phyloP scores from a whole-genome alignment of 805 yeast genomes.

The Teunomyces aglyptinius region DNA sequence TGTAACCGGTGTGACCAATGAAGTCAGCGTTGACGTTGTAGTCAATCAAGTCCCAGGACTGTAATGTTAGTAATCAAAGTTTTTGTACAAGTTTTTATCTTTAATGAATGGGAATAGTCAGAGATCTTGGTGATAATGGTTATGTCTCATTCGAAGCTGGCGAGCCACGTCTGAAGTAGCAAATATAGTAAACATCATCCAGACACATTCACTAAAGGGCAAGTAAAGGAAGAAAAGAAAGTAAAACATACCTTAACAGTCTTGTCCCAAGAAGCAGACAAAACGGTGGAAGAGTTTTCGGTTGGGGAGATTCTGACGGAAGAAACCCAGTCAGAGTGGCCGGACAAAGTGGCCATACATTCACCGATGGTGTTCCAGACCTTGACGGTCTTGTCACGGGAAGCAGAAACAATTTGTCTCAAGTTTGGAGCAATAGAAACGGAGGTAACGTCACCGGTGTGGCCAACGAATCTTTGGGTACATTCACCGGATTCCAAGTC shows the following conservation, averaged over 20 bases:
- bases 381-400: conserved; percentile 98
- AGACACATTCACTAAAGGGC: conserved; percentile 15
- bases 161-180: conserved; percentile 96
- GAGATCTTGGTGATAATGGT: conserved; percentile 96
- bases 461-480: conserved; percentile 95
- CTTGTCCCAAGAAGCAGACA: conserved; percentile 99
- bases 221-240: conserved; percentile 8
- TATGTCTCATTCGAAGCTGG: conserved; percentile 86
- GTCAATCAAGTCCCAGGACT: conserved; percentile 93
- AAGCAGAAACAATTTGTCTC: conserved; percentile 97
- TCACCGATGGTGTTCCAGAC: conserved; percentile 99
- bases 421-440: conserved; percentile 95
- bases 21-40: conserved; percentile 90
- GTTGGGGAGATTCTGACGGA: conserved; percentile 96
- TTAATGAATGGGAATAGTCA: conserved; percentile 47
- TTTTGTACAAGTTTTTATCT: conserved; percentile 5
- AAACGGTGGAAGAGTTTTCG: conserved; percentile 65
- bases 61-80: conserved; percentile 48
- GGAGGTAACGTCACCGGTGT: conserved; percentile 95
- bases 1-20: conserved; percentile 99
- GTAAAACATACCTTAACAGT: conserved; percentile 89
- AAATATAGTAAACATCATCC: conserved; percentile 86
- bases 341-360: conserved; percentile 89
- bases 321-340: conserved; percentile 99
- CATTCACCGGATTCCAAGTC: conserved; percentile 91